phyloP scores from a whole-genome alignment of 768 basidiomycete genomes.

The Asterophora lycoperdoides region DNA sequence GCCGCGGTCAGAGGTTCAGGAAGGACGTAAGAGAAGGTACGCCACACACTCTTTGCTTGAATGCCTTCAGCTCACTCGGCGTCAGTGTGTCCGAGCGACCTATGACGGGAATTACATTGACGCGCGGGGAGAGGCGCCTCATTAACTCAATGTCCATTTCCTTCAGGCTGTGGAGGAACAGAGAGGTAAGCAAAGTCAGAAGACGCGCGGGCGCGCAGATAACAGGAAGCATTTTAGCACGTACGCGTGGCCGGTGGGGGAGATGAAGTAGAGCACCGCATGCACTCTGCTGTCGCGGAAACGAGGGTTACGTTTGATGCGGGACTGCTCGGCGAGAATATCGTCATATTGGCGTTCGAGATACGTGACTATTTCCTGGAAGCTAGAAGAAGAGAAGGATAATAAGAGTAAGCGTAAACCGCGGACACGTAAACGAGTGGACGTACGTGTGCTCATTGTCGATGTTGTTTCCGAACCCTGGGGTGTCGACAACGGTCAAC shows the following conservation, averaged over 20 bases:
- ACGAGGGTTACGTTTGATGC: slow-evolving; percentile 90
- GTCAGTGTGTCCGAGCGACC: slow-evolving; percentile 89
- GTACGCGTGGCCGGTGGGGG: slow-evolving; percentile 83
- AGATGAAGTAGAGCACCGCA: slow-evolving; percentile 85
- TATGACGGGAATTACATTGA: slow-evolving; percentile 91
- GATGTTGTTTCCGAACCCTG: slow-evolving; percentile 88
- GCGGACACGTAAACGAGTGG: slow-evolving; percentile 5
- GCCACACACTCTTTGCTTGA: slow-evolving; percentile 68
- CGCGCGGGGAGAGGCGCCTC: slow-evolving; percentile 82
- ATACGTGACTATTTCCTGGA: slow-evolving; percentile 83
- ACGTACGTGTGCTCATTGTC: slow-evolving; percentile 84
- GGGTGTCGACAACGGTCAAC: slow-evolving; percentile 88
- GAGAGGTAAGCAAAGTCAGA: slow-evolving; percentile 9
- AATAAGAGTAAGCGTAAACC: slow-evolving; percentile 1
- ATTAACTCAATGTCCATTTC: slow-evolving; percentile 95
- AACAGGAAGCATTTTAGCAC: slow-evolving; percentile 24
- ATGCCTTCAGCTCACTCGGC: slow-evolving; percentile 70
- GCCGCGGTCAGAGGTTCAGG: slow-evolving; percentile 13
- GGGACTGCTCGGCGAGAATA: slow-evolving; percentile 79
- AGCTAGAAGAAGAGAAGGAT: slow-evolving; percentile 40
- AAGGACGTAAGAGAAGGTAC: slow-evolving; percentile 11
- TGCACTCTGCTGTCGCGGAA: slow-evolving; percentile 90
- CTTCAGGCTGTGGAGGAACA: slow-evolving; percentile 45
- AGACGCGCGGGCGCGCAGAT: not conserved
- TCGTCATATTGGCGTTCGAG: slow-evolving; percentile 93